Evolutionary conservation across 2,329 filamentous ascomycete genomes (phyloP), one percentile per base, ranked within the genome.

Genomic region (Aspergillus alliaceus): DNA sequence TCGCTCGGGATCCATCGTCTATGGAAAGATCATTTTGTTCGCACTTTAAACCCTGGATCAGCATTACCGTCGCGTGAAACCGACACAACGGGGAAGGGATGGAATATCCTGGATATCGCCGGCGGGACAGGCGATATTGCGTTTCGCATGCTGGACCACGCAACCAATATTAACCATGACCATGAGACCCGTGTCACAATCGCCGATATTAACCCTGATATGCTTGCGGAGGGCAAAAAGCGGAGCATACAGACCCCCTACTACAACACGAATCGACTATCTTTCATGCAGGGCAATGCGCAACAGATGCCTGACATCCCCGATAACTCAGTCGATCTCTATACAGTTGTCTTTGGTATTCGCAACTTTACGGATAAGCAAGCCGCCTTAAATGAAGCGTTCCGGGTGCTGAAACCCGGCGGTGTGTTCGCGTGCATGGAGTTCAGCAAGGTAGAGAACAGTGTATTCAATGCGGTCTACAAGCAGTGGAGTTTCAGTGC

Each of bases 91-190:
- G 67, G 71, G 11, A 72, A 79, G 52, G 83, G 84, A 60, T 88
- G 86, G 83, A 86, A 80, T 77, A 91, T 99, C 73, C 89, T 99
- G 70, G 95, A 99, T 77, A 91, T 99, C 52, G 95, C 96, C 37
- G 95, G 96, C 70, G 95, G 95, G 67, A 98, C 95, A 5, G 95
- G 95, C 64, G 95, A 99, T 78, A 97, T 99, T 70, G 95, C 95
- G 57, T 97, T 98, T 80, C 92, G 95, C 65, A 89, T 97, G 81
- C 88, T 99, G 54, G 88, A 93, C 77, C 91, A 96, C 72, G 88
- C 91, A 24, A 90, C 90, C 50, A 84, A 84, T 60, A 81, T 96
- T 71, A 91, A 96, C 80, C 79, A 85, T 71, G 93, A 96, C 77
- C 83, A 86, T 18, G 82, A 89, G 66, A 90, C 93, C 6, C 88